Base-by-base conservation (phyloP, 441 rosid species). In the Eruca vesicaria region DNA sequence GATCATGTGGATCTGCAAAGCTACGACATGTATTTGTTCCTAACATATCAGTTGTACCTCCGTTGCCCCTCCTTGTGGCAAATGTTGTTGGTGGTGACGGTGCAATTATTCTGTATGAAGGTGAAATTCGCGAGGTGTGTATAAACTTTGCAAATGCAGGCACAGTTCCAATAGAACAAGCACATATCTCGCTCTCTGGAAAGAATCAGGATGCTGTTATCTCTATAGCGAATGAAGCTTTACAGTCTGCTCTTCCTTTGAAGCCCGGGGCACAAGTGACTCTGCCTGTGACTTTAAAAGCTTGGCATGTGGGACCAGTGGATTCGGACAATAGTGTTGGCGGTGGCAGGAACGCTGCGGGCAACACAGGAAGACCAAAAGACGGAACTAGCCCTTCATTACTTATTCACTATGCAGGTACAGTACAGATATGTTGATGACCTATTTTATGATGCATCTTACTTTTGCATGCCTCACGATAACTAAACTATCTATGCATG, bases 141-240 rank as follows among this genome's bases (percentile, higher is more conserved):
- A 89, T 96, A 57, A 90, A 93, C 77, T 88, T 96, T 82, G 89
- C 98, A 75, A 91, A 93, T 83, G 98, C 97, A 21, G 99, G 99
- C 67, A 91, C 97, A 45, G 94, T 90, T 68, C 89, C 98, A 50
- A 89, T 96, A 59, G 99, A 84, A 69, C 92, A 93, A 81, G 97
- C 96, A 16, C 97, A 96, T 84, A 84, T 96, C 72, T 93, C 98
- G 23, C 81, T 93, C 16, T 91, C 98, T 9, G 99, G 98, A 68
- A 96, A 87, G 88, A 89, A 96, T 82, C 98, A 93, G 80, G 99
- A 93, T 80, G 89, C 97, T 57, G 89, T 93, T 78, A 68, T 90
- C 82, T 90, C 97, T 31, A 72, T 96, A 79, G 89, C 85, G 21
- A 77, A 81, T 70, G 96, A 91, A 80, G 81, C 86, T 38, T 74